These are phyloP conservation scores for Oropetium thomaeum DNA, from an alignment of 176 grass and related monocot species.

Conservation along the genomic window DNA sequence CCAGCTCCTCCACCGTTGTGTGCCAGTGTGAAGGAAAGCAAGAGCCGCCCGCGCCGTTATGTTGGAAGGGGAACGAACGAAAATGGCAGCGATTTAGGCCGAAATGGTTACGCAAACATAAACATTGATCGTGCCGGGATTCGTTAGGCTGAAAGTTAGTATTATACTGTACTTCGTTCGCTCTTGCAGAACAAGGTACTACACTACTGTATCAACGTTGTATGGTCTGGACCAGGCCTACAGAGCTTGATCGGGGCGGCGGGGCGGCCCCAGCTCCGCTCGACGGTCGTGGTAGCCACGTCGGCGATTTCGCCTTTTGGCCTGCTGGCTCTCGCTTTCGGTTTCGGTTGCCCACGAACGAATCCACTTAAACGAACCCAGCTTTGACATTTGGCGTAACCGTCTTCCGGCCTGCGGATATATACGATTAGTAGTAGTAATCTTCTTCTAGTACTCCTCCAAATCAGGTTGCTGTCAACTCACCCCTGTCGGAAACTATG, in stretches of 20 bases:
- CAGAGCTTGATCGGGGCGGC: background rate
- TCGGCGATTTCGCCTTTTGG: slow-evolving; percentile 23
- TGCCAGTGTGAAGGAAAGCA: slow-evolving; percentile 8
- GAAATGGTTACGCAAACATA: background rate
- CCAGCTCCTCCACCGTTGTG: background rate
- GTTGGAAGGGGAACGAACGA: background rate
- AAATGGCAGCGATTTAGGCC: background rate
- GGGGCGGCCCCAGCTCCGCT: too few species aligned
- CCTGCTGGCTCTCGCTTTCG: slow-evolving; percentile 5
- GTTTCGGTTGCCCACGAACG: slow-evolving; percentile 39
- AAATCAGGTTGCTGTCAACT: background rate
- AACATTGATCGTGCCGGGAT: background rate
- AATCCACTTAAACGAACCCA: background rate
- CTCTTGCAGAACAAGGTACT: background rate
- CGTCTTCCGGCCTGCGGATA: background rate
- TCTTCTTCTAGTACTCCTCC: background rate
- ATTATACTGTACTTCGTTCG: too few species aligned
- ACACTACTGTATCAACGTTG: background rate
- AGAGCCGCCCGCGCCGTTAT: background rate
- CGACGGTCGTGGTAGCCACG: background rate
- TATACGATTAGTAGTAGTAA: too few species aligned
- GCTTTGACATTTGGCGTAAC: background rate
- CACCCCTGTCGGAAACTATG: slow-evolving; percentile 1
- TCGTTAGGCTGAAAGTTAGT: background rate
- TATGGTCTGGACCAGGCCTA: background rate